These are phyloP conservation scores for Solanum tacnaense DNA, from an alignment of 257 asterid species.

Conservation along the genomic window DNA sequence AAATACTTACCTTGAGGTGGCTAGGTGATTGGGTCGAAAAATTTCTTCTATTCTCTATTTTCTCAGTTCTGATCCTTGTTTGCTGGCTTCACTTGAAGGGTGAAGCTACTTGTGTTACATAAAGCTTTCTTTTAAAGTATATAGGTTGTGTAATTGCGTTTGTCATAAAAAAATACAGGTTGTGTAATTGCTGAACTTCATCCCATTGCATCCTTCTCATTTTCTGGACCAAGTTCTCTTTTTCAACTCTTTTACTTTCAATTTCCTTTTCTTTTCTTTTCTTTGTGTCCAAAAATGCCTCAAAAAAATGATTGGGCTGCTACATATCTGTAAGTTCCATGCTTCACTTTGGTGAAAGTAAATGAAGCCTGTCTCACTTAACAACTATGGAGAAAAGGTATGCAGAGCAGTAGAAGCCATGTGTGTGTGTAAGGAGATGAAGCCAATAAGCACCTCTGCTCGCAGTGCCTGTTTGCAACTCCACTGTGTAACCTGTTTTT, in stretches of 20 bases:
- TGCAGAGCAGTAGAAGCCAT: not conserved
- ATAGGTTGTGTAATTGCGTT: not conserved
- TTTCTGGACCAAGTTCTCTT: not conserved
- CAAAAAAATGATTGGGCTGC: not conserved
- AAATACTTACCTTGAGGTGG: not conserved
- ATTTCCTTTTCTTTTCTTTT: not conserved
- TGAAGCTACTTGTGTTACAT: not conserved
- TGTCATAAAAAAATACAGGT: too few relatives aligned
- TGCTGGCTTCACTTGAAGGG: not conserved
- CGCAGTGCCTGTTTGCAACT: not conserved
- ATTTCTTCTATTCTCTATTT: not conserved
- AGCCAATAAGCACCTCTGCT: not conserved
- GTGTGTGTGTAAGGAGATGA: not conserved
- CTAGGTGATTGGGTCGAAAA: not conserved
- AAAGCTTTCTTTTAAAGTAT: not conserved
- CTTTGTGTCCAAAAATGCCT: not conserved
- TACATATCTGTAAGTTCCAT: not conserved
- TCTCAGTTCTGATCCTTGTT: not conserved
- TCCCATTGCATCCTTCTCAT: not conserved
- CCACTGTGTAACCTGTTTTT: not conserved
- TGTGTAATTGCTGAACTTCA: not conserved
- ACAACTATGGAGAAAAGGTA: not conserved
- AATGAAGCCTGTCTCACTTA: not conserved
- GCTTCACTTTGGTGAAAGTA: not conserved
- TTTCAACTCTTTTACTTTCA: not conserved